phyloP scores from a whole-genome alignment of 2,329 filamentous ascomycete genomes.

The Scopulariopsis brevicaulis region DNA sequence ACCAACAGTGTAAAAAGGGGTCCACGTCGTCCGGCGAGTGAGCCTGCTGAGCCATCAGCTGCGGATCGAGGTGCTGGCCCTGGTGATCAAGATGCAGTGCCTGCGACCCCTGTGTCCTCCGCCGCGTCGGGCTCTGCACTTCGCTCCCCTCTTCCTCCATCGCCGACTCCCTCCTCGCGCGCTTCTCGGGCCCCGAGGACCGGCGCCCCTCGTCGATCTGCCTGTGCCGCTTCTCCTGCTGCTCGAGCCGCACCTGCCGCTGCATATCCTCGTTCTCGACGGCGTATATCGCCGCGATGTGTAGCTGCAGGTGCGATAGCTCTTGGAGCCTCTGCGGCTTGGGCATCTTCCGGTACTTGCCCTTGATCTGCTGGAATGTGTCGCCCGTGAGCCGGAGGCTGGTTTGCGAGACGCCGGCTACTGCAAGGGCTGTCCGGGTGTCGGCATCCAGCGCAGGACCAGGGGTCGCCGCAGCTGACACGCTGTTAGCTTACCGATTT shows the following conservation, averaged over 20 bases:
- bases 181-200: constrained; percentile 8
- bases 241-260: constrained; percentile 24
- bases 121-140: neutral
- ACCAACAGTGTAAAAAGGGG: neutral
- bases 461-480: neutral
- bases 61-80: constrained; percentile 4
- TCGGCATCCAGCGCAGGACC: constrained; percentile 21
- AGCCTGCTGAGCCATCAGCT: constrained; percentile 1
- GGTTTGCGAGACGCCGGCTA: constrained; percentile 25
- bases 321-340: constrained; percentile 24
- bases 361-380: constrained; percentile 30
- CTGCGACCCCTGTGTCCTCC: constrained; percentile 8
- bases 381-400: constrained; percentile 28
- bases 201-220: constrained; percentile 22
- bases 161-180: constrained; percentile 11
- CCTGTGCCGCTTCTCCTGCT: constrained; percentile 23
- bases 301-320: constrained; percentile 26
- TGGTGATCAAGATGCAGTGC: constrained; percentile 14
- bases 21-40: constrained; percentile 2
- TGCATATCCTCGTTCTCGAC: constrained; percentile 31
- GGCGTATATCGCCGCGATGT: constrained; percentile 30
- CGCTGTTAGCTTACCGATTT: neutral
- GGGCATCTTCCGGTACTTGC: constrained; percentile 29
- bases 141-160: neutral
- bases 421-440: constrained; percentile 23